These are phyloP conservation scores for Mucor saturninus DNA, from an alignment of 371 early-diverging fungal genomes.

Conservation along the genomic window DNA sequence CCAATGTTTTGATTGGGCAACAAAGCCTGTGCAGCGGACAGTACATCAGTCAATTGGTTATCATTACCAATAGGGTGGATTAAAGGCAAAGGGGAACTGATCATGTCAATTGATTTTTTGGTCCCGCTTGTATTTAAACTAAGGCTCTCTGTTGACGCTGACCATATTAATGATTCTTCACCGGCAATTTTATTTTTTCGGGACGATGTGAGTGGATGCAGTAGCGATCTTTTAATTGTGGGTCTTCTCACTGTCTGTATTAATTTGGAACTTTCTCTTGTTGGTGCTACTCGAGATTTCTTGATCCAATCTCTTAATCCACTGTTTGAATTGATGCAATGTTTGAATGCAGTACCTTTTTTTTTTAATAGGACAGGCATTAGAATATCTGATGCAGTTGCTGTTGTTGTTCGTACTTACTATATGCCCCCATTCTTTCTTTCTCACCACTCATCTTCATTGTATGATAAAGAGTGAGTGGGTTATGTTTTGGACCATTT, in stretches of 20 bases:
- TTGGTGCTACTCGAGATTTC: conserved; percentile 18
- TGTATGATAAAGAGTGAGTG: conserved; percentile 52
- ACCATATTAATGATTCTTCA: conserved; percentile 16
- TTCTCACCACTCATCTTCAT: conserved; percentile 46
- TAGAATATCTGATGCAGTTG: conserved; percentile 1
- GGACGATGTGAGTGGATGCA: conserved; percentile 22
- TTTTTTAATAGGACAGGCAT: neutral
- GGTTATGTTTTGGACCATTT: conserved; percentile 41
- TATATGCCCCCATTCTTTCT: conserved; percentile 44
- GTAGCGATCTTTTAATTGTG: conserved; percentile 20
- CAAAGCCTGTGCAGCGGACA: conserved; percentile 41
- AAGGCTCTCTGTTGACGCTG: conserved; percentile 16
- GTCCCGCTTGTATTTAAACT: neutral
- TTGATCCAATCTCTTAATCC: conserved; percentile 47
- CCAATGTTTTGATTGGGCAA: conserved; percentile 33
- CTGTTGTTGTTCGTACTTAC: conserved; percentile 24
- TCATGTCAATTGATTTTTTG: conserved; percentile 21
- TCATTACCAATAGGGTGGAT: neutral
- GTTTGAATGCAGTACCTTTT: conserved; percentile 42
- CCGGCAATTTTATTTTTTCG: conserved; percentile 12
- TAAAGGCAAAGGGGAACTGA: conserved; percentile 6
- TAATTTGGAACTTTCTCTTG: conserved; percentile 22
- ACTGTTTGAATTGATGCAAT: conserved; percentile 50
- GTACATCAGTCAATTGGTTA: conserved; percentile 32
- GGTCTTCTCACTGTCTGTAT: conserved; percentile 12